A percentile compares a stretch with the other conserved stretches of the same genome.
Conservation (phyloP, 805 yeast species). For the Komagataella populi region DNA sequence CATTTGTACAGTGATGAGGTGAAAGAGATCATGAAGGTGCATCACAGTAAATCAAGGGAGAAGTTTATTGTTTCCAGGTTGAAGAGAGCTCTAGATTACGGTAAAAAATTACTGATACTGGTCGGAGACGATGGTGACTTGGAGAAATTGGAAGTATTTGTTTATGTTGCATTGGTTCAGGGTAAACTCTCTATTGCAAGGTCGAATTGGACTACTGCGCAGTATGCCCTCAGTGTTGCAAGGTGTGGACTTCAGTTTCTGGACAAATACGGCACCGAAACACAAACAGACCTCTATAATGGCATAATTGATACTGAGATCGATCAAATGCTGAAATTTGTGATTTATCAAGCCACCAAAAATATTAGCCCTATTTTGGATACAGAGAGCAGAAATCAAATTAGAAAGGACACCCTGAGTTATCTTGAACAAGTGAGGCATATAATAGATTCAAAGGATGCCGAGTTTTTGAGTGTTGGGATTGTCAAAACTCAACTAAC, state of each 20-base stretch:
- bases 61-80: slow-evolving; percentile 50
- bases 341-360: slow-evolving; percentile 27
- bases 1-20: slow-evolving; percentile 55
- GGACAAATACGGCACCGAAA: slow-evolving; percentile 15
- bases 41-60: slow-evolving; percentile 29
- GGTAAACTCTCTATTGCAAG: slow-evolving; percentile 32
- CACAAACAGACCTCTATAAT: slow-evolving; percentile 25
- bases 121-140: slow-evolving; percentile 22
- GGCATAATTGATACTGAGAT: slow-evolving; percentile 46
- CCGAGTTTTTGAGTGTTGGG: slow-evolving; percentile 18
- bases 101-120: slow-evolving; percentile 29
- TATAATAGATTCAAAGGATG: slow-evolving; percentile 21
- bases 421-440: slow-evolving; percentile 23
- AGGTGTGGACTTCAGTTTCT: slow-evolving; percentile 48
- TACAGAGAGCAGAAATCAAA: slow-evolving; percentile 30
- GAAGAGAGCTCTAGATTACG: slow-evolving; percentile 41
- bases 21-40: slow-evolving; percentile 34
- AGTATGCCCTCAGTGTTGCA: slow-evolving; percentile 41
- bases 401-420: slow-evolving; percentile 17
- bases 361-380: slow-evolving; percentile 30
- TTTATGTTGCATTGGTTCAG: slow-evolving; percentile 20
- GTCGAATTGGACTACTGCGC: slow-evolving; percentile 42
- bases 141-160: slow-evolving; percentile 18
- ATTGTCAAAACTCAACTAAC: slow-evolving; percentile 16
- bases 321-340: slow-evolving; percentile 15